A percentile compares a stretch with the other conserved stretches of the same genome.
These are phyloP conservation scores for Amauroascus niger DNA, from an alignment of 2,329 filamentous ascomycete genomes.

Conservation along the genomic window DNA sequence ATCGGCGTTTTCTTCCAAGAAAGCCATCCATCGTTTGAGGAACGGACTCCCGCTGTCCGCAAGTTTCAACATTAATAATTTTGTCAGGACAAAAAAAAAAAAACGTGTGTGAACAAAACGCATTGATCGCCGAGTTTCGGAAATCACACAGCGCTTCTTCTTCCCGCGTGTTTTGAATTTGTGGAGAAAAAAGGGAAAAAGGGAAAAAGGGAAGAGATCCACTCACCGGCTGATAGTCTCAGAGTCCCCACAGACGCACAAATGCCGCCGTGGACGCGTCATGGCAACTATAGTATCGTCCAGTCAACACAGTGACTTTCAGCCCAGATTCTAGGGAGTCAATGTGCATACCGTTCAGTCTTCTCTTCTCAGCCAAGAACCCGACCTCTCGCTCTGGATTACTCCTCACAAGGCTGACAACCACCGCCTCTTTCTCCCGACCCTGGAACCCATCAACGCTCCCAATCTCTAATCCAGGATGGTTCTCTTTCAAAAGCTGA, in stretches of 20 bases:
- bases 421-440: slow-evolving; percentile 88
- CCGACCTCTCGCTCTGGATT: slow-evolving; percentile 81
- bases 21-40: slow-evolving; percentile 82
- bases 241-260: slow-evolving; percentile 86
- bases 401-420: slow-evolving; percentile 88
- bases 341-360: slow-evolving; percentile 78
- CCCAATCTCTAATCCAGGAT: slow-evolving; percentile 81
- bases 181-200: background rate
- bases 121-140: background rate
- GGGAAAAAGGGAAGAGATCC: background rate
- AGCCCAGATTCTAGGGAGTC: background rate
- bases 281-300: slow-evolving; percentile 61
- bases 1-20: slow-evolving; percentile 81
- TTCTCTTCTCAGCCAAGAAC: slow-evolving; percentile 82
- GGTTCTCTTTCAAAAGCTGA: slow-evolving; percentile 64
- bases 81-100: background rate
- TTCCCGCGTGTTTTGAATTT: background rate
- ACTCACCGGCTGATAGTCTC: slow-evolving; percentile 83
- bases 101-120: background rate
- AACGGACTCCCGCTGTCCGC: slow-evolving; percentile 66
- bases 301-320: background rate
- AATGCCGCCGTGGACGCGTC: slow-evolving; percentile 83
- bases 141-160: background rate
- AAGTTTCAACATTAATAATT: background rate
- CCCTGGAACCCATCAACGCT: slow-evolving; percentile 97